phyloP scores from a whole-genome alignment of 345 rosid genomes.

The Gossypium mustelinum region DNA sequence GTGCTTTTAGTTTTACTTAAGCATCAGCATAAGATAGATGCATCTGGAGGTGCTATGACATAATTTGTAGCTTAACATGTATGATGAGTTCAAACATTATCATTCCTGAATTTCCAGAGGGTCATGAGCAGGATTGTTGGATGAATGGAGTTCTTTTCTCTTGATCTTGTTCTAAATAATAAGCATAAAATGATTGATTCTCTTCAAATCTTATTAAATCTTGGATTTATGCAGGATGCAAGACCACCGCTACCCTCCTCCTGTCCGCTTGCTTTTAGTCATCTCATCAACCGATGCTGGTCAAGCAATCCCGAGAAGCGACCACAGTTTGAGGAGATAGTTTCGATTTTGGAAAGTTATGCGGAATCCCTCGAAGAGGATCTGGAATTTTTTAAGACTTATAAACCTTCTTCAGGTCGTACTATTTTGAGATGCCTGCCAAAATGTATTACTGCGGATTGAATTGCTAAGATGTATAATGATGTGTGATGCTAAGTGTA shows the following conservation, averaged over 20 bases:
- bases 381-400: conserved; percentile 44
- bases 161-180: background rate
- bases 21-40: background rate
- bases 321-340: conserved; percentile 60
- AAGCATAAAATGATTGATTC: background rate
- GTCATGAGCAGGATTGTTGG: background rate
- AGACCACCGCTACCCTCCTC: conserved; percentile 61
- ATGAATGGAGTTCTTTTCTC: background rate
- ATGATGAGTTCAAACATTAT: background rate
- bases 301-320: conserved; percentile 53
- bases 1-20: background rate
- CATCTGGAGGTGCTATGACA: background rate
- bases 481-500: conserved; percentile 21
- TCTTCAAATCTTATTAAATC: background rate
- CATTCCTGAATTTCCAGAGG: background rate
- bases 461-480: conserved; percentile 16
- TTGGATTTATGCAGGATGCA: conserved; percentile 45
- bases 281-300: conserved; percentile 63
- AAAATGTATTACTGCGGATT: conserved; percentile 21
- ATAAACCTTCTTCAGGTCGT: conserved; percentile 28
- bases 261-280: conserved; percentile 51
- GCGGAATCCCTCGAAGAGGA: conserved; percentile 46
- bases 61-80: background rate
- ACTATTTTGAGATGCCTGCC: conserved; percentile 38
- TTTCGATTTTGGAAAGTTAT: conserved; percentile 47